These are phyloP conservation scores for Helenozyma rhizophorensis DNA, from an alignment of 805 yeast species.

Conservation along the genomic window DNA sequence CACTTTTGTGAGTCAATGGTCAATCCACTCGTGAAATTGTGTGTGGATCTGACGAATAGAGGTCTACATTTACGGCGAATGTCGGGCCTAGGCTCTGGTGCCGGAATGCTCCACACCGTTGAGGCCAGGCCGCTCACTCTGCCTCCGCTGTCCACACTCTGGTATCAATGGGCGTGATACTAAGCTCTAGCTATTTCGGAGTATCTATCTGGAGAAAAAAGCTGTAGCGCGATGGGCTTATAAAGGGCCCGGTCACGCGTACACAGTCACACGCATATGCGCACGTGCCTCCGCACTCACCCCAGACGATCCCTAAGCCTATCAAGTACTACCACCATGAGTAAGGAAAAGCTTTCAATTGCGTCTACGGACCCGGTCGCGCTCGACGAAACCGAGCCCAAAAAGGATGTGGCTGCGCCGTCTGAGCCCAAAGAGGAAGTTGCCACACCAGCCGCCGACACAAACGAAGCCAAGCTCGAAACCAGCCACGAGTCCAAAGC, in stretches of 20 bases:
- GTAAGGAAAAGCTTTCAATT: slow-evolving; percentile 23
- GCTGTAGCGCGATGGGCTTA: too few species aligned
- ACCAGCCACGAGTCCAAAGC: neutral
- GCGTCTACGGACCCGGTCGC: slow-evolving; percentile 34
- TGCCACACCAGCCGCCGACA: slow-evolving; percentile 2
- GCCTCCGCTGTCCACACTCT: slow-evolving; percentile 49
- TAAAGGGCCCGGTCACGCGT: too few species aligned
- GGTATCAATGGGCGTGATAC: slow-evolving; percentile 22
- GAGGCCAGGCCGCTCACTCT: slow-evolving; percentile 16
- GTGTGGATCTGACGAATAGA: too few species aligned
- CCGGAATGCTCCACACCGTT: slow-evolving; percentile 2
- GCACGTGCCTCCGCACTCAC: slow-evolving; percentile 3
- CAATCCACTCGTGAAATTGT: too few species aligned
- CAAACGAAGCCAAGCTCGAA: neutral
- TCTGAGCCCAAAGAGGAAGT: neutral
- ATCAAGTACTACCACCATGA: neutral
- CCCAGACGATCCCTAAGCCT: neutral
- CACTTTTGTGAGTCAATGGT: too few species aligned
- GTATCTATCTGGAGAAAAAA: slow-evolving; percentile 25
- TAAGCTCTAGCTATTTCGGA: slow-evolving; percentile 43
- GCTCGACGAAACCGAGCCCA: slow-evolving; percentile 14
- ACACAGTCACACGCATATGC: too few species aligned
- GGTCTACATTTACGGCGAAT: too few species aligned
- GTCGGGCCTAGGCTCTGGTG: slow-evolving; percentile 1
- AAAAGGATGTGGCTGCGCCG: slow-evolving; percentile 1